Evolutionary conservation across 805 yeast genomes (phyloP).

Genomic region (Tetrapisispora phaffii): DNA sequence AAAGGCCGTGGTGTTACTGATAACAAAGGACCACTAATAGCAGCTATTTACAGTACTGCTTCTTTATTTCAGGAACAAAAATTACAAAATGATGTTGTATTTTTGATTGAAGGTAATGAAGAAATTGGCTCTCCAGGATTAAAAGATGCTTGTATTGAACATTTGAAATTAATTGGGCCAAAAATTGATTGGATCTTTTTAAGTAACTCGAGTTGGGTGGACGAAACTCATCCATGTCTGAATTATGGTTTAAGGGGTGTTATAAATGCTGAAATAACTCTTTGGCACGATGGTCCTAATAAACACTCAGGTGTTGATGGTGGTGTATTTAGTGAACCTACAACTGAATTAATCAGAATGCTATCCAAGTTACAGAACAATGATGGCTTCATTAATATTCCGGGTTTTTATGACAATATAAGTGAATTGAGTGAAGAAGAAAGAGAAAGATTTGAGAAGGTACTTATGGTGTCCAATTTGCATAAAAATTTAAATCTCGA

Average conservation of each 20-base stretch:
- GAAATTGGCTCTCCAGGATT: conserved; percentile 89
- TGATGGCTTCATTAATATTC: conserved; percentile 48
- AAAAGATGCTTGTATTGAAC: conserved; percentile 47
- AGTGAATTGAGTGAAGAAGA: conserved; percentile 50
- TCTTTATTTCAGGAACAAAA: conserved; percentile 44
- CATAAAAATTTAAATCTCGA: conserved; percentile 29
- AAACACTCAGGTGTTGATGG: conserved; percentile 96
- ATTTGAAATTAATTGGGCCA: conserved; percentile 48
- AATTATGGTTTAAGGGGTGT: conserved; percentile 94
- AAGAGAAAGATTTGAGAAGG: conserved; percentile 48
- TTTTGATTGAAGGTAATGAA: conserved; percentile 90
- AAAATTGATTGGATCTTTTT: conserved; percentile 79
- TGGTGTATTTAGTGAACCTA: conserved; percentile 81
- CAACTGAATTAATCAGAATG: conserved; percentile 70
- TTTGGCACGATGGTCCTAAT: conserved; percentile 70
- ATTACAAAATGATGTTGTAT: conserved; percentile 64
- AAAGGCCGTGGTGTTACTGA: conserved; percentile 92
- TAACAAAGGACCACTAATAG: conserved; percentile 87
- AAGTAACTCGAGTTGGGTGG: conserved; percentile 91
- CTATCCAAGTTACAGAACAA: conserved; percentile 53
- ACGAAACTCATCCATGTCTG: conserved; percentile 78
- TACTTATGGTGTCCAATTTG: conserved; percentile 35
- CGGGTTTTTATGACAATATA: conserved; percentile 64
- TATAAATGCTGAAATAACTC: conserved; percentile 62
- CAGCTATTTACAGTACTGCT: conserved; percentile 80